Evolutionary conservation across 129 eudicot species (phyloP).

Genomic region (Pseudognaphalium luteoalbum): DNA sequence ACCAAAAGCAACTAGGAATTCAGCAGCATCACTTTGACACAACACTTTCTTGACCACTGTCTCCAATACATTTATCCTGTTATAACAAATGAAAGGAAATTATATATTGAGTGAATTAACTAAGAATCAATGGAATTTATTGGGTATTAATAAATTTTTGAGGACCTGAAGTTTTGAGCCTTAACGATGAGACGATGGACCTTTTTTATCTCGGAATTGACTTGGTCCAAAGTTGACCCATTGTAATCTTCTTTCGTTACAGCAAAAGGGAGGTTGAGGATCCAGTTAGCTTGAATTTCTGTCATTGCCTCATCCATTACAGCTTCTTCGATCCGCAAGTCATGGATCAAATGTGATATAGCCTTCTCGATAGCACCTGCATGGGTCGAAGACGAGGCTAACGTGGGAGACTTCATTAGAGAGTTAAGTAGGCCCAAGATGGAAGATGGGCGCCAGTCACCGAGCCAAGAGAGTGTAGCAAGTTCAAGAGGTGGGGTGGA

Average conservation of each 20-base stretch:
- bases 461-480: constrained; percentile 75
- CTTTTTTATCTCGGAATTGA: constrained; percentile 74
- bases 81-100: not conserved
- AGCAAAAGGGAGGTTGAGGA: constrained; percentile 70
- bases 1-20: constrained; percentile 69
- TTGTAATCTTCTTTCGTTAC: constrained; percentile 14
- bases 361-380: constrained; percentile 48
- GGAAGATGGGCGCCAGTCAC: constrained; percentile 95
- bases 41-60: constrained; percentile 73
- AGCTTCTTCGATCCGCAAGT: constrained; percentile 84
- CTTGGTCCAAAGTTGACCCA: constrained; percentile 38
- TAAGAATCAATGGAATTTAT: not conserved
- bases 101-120: not conserved
- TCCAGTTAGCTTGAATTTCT: constrained; percentile 86
- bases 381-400: constrained; percentile 39
- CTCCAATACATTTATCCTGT: constrained; percentile 80
- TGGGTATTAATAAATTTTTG: not conserved
- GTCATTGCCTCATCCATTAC: constrained; percentile 88
- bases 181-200: constrained; percentile 68
- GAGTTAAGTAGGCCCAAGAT: constrained; percentile 69
- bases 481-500: constrained; percentile 69
- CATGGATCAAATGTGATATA: constrained; percentile 63
- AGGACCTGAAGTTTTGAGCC: constrained; percentile 95
- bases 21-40: constrained; percentile 74
- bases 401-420: constrained; percentile 41